These are phyloP conservation scores for Fusarium tricinctum DNA, from an alignment of 2,329 filamentous ascomycete species.

Conservation along the genomic window DNA sequence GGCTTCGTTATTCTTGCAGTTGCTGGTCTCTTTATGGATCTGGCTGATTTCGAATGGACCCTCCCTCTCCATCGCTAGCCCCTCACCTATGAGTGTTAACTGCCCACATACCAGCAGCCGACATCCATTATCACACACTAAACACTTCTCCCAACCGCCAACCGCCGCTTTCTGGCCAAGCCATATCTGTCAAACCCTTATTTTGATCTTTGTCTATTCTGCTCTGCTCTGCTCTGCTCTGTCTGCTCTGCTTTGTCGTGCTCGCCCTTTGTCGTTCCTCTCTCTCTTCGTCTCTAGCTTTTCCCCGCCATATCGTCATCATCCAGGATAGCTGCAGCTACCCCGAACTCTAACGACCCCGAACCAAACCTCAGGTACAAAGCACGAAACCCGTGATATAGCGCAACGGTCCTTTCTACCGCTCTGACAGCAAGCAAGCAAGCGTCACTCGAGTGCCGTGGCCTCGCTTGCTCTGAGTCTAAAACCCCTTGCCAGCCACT, in stretches of 20 bases:
- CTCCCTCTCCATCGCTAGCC: constrained; percentile 43
- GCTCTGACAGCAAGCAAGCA: constrained; percentile 33
- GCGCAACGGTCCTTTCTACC: constrained; percentile 27
- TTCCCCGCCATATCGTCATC: constrained; percentile 28
- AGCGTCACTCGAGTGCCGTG: constrained; percentile 40
- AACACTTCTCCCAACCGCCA: constrained; percentile 38
- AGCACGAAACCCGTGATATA: constrained; percentile 29
- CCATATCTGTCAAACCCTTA: constrained; percentile 28
- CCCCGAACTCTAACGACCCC: constrained; percentile 23
- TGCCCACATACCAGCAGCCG: constrained; percentile 45
- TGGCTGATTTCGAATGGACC: constrained; percentile 32
- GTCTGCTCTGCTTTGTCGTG: not conserved
- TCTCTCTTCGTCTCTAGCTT: constrained; percentile 12
- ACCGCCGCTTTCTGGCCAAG: constrained; percentile 33
- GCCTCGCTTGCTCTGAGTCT: constrained; percentile 29
- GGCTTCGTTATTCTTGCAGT: not conserved
- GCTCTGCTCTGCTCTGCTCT: not conserved
- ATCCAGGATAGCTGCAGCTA: constrained; percentile 22
- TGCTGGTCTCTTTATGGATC: constrained; percentile 15
- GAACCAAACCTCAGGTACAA: constrained; percentile 38
- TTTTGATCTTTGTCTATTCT: constrained; percentile 10
- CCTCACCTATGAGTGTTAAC: constrained; percentile 48
- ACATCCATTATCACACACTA: constrained; percentile 25
- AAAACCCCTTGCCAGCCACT: constrained; percentile 41
- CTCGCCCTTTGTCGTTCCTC: constrained; percentile 3